phyloP scores from a whole-genome alignment of 331 rosid genomes.

The Quercus phellos region DNA sequence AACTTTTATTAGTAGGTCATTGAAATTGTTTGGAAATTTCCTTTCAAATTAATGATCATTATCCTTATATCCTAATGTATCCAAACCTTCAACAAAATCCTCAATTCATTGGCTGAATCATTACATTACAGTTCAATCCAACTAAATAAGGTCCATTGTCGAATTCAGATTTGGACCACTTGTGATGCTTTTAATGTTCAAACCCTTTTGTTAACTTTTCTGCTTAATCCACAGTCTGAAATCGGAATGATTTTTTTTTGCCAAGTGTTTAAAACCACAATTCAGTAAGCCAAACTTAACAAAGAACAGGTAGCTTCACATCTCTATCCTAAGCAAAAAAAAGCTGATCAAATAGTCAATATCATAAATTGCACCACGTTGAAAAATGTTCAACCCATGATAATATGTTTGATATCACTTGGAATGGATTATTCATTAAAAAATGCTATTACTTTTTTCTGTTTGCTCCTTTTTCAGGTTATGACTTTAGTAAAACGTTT shows the following conservation, averaged over 20 bases:
- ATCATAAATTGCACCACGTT: neutral
- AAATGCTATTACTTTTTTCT: neutral
- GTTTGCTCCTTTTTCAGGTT: neutral
- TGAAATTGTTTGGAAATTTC: neutral
- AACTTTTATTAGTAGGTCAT: neutral
- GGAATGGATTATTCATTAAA: neutral
- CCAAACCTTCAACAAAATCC: neutral
- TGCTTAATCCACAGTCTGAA: neutral
- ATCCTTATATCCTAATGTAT: neutral
- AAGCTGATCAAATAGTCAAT: neutral
- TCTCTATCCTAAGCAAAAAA: neutral
- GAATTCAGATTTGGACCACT: neutral
- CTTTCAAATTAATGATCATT: neutral
- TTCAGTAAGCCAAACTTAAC: neutral
- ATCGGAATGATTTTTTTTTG: too few species aligned
- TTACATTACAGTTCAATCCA: neutral
- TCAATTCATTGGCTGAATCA: neutral
- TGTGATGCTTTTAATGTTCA: neutral
- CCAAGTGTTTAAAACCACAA: too few species aligned
- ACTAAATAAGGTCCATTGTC: neutral
- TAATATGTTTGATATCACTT: neutral
- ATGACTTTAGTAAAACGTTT: slow-evolving; percentile 11
- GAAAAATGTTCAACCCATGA: too few species aligned
- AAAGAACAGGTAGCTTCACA: neutral
- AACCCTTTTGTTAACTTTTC: neutral